These are phyloP conservation scores for Exophiala sp. DNA, from an alignment of 2,329 filamentous ascomycete genomes.

Conservation along the genomic window DNA sequence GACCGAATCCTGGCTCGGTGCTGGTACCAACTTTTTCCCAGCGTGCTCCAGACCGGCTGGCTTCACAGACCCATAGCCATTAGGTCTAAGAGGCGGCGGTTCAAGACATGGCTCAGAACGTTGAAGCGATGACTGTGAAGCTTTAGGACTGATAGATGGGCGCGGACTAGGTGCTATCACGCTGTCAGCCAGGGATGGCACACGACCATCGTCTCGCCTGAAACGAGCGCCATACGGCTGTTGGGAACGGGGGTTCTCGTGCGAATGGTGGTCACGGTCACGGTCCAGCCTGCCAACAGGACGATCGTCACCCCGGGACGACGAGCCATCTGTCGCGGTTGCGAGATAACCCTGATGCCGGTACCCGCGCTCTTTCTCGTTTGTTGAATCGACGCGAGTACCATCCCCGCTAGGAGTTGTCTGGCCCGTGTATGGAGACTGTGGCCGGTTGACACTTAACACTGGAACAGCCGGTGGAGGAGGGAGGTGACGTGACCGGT, in stretches of 20 bases:
- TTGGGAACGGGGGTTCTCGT: constrained; percentile 12
- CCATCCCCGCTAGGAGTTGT: constrained; percentile 18
- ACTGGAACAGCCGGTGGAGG: constrained; percentile 17
- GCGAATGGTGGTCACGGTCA: neutral
- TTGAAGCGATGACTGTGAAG: constrained; percentile 19
- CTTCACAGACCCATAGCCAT: constrained; percentile 12
- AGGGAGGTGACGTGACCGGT: constrained; percentile 15
- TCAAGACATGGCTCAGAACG: constrained; percentile 11
- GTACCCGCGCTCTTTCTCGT: constrained; percentile 13
- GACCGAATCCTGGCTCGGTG: constrained; percentile 11
- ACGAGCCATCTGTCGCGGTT: constrained; percentile 14
- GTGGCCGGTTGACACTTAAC: constrained; percentile 16
- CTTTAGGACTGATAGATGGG: constrained; percentile 20
- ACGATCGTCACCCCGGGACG: constrained; percentile 16
- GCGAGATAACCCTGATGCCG: constrained; percentile 16
- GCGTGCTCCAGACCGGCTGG: constrained; percentile 4
- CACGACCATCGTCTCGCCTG: constrained; percentile 13
- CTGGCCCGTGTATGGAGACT: constrained; percentile 20
- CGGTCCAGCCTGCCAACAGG: constrained; percentile 10
- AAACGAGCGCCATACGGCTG: constrained; percentile 15
- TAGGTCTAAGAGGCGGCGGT: constrained; percentile 13
- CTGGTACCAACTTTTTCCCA: constrained; percentile 11
- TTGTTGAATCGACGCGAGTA: constrained; percentile 9
- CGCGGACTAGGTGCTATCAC: constrained; percentile 15
- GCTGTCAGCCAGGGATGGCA: constrained; percentile 14